phyloP scores from a whole-genome alignment of 1,284 basidiomycete species.

The Trichosporon coremiiforme region DNA sequence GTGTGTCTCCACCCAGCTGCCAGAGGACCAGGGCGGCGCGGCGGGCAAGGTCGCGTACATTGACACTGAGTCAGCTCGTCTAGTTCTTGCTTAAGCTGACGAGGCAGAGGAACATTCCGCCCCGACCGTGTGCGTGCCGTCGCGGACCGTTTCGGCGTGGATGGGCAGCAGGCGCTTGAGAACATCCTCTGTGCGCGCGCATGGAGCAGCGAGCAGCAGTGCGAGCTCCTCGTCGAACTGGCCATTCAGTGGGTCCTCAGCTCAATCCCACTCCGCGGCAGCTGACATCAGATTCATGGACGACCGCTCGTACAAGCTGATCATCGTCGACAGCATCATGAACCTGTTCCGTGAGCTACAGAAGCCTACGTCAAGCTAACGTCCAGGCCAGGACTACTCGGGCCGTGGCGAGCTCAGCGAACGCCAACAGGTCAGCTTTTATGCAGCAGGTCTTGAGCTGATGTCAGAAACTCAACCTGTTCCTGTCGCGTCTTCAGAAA shows the following conservation, averaged over 20 bases:
- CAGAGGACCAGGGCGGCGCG: slow-evolving; percentile 83
- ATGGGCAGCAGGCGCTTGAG: slow-evolving; percentile 80
- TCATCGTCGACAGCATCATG: slow-evolving; percentile 82
- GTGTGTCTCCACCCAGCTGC: slow-evolving; percentile 83
- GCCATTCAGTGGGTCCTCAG: slow-evolving; percentile 47
- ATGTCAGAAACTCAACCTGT: slow-evolving; percentile 63
- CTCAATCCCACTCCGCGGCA: not conserved
- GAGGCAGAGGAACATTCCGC: slow-evolving; percentile 75
- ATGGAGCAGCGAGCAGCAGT: slow-evolving; percentile 55
- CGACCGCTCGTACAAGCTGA: slow-evolving; percentile 55
- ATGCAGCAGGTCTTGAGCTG: not conserved
- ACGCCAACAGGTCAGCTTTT: slow-evolving; percentile 67
- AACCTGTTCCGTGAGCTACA: slow-evolving; percentile 73
- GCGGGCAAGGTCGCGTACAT: slow-evolving; percentile 91
- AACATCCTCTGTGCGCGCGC: slow-evolving; percentile 52
- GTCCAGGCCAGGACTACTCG: slow-evolving; percentile 72
- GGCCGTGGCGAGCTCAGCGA: slow-evolving; percentile 90
- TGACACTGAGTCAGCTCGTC: slow-evolving; percentile 71
- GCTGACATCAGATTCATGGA: slow-evolving; percentile 51
- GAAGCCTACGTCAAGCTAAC: slow-evolving; percentile 19
- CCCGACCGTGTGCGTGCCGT: slow-evolving; percentile 86
- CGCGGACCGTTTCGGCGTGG: slow-evolving; percentile 86
- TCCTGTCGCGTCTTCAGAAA: slow-evolving; percentile 86
- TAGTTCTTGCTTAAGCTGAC: slow-evolving; percentile 27
- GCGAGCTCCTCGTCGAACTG: slow-evolving; percentile 52